Conservation (phyloP, 495 filamentous ascomycete species). For the Neurospora sp. region DNA sequence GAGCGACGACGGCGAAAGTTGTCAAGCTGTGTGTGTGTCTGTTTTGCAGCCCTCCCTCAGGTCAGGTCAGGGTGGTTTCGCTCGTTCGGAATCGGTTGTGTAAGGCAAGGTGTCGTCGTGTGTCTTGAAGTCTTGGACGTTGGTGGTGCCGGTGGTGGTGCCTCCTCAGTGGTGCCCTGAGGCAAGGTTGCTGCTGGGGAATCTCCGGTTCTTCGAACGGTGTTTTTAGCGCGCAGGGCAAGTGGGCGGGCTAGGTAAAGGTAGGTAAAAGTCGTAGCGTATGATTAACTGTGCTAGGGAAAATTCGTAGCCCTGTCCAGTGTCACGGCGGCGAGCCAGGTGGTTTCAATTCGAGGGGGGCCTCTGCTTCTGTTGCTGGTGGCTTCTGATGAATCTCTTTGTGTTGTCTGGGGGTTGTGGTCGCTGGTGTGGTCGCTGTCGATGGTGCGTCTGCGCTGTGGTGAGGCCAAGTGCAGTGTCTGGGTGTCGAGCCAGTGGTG, state of each 20-base stretch:
- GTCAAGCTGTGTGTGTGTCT: not conserved
- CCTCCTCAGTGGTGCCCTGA: not conserved
- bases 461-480: conserved; percentile 5
- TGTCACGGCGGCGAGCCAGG: not conserved
- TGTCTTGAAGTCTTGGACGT: not conserved
- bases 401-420: not conserved
- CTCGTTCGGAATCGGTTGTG: not conserved
- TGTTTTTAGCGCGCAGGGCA: not conserved
- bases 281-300: not conserved
- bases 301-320: not conserved
- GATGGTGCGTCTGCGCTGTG: not conserved
- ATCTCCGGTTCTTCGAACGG: not conserved
- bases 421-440: not conserved
- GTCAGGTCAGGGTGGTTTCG: not conserved
- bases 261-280: not conserved
- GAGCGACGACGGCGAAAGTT: not conserved
- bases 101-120: not conserved
- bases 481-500: conserved; percentile 2
- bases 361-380: conserved; percentile 3
- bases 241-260: not conserved
- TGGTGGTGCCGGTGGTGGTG: not conserved
- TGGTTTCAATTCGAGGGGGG: conserved; percentile 11
- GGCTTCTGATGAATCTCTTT: not conserved
- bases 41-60: not conserved
- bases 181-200: not conserved